Percentiles rank a stretch among this genome's conserved stretches.
Evolutionary conservation across 768 basidiomycete genomes (phyloP).

Genomic region (Grammothele lineata): DNA sequence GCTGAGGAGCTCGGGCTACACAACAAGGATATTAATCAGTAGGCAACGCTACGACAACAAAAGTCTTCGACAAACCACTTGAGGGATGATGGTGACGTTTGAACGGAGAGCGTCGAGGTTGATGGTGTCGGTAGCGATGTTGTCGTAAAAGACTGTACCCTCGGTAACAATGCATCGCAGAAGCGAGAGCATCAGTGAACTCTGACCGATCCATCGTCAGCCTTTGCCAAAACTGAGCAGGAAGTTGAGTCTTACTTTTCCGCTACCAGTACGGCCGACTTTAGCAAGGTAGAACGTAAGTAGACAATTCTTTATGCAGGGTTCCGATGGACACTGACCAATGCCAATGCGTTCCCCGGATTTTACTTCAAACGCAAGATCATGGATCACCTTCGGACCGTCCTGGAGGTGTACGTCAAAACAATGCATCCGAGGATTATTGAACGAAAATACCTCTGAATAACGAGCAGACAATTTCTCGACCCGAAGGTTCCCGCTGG

Average conservation of each 20-base stretch:
- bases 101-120: slow-evolving; percentile 51
- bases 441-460: slow-evolving; percentile 25
- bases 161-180: slow-evolving; percentile 51
- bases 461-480: slow-evolving; percentile 51
- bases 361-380: slow-evolving; percentile 46
- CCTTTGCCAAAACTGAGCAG: no score
- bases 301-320: not conserved
- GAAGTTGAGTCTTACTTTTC: slow-evolving; percentile 32
- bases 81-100: slow-evolving; percentile 57
- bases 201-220: no score
- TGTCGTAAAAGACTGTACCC: slow-evolving; percentile 51
- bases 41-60: not conserved
- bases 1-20: slow-evolving; percentile 45
- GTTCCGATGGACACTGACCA: slow-evolving; percentile 27
- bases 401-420: slow-evolving; percentile 25
- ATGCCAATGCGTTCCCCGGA: slow-evolving; percentile 58
- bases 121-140: slow-evolving; percentile 38
- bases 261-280: slow-evolving; percentile 60
- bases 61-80: slow-evolving; percentile 32
- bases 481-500: slow-evolving; percentile 48
- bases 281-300: not conserved
- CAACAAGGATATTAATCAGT: not conserved
- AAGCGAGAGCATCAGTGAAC: slow-evolving; percentile 48
- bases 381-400: slow-evolving; percentile 53
- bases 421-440: no score